phyloP scores from a whole-genome alignment of 1,284 basidiomycete species.

The Fomitiporia mediterranea region DNA sequence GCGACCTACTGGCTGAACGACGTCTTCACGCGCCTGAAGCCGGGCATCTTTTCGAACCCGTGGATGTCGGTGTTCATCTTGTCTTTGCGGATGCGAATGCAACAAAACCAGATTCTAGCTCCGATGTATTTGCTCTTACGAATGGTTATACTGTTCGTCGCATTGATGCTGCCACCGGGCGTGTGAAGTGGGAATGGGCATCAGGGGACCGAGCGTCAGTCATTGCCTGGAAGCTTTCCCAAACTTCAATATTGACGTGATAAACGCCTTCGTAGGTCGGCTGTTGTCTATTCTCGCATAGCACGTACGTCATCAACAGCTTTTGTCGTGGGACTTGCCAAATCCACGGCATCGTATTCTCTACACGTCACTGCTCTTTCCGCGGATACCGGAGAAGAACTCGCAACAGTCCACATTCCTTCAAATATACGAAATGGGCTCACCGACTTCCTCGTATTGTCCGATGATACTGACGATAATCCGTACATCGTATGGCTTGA shows the following conservation, averaged over 20 bases:
- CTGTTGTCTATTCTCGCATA: conserved; percentile 61
- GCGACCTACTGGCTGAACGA: conserved; percentile 67
- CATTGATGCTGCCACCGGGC: conserved; percentile 44
- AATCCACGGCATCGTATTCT: conserved; percentile 57
- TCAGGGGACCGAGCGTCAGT: conserved; percentile 59
- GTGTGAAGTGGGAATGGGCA: conserved; percentile 61
- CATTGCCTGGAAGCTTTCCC: too few species aligned
- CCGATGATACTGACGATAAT: conserved; percentile 23
- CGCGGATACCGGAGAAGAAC: conserved; percentile 48
- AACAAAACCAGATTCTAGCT: conserved; percentile 29
- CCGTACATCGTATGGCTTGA: conserved; percentile 67
- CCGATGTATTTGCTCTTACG: conserved; percentile 49
- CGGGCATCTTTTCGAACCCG: conserved; percentile 47
- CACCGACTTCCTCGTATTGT: conserved; percentile 39
- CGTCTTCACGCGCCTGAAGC: conserved; percentile 45
- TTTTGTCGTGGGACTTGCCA: conserved; percentile 67
- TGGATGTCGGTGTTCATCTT: conserved; percentile 41
- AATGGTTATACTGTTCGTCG: conserved; percentile 54
- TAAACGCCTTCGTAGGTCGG: conserved; percentile 40
- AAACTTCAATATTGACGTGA: too few species aligned
- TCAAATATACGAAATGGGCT: conserved; percentile 50
- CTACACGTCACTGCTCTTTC: conserved; percentile 61
- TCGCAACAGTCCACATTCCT: conserved; percentile 51
- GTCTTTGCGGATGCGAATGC: conserved; percentile 30
- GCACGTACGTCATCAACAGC: conserved; percentile 47